Conservation (phyloP, 805 yeast genomes). For the Myxozyma udenii region DNA sequence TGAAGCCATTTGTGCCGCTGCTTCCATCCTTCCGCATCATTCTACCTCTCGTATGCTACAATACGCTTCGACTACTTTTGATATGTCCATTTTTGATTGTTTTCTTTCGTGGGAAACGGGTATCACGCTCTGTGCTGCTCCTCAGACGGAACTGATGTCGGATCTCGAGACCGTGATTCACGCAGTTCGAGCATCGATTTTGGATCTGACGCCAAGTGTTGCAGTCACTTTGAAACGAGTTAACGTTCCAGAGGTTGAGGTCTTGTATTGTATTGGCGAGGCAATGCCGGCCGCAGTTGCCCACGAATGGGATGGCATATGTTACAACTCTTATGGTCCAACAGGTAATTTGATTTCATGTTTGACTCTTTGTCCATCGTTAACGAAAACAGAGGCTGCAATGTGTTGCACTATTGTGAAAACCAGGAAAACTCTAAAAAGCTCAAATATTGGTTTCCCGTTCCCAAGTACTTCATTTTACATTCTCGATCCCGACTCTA, state of each 20-base stretch:
- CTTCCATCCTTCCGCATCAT: constrained; percentile 11
- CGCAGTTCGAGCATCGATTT: constrained; percentile 13
- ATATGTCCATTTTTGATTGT: constrained; percentile 31
- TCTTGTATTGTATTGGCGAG: constrained; percentile 33
- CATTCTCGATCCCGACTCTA: constrained; percentile 12
- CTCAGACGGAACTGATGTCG: constrained; percentile 17
- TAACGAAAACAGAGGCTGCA: constrained; percentile 18
- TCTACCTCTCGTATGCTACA: constrained; percentile 18
- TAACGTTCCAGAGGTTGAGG: constrained; percentile 25
- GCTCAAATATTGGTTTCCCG: constrained; percentile 28
- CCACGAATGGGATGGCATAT: constrained; percentile 27
- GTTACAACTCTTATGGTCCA: constrained; percentile 33
- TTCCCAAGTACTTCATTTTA: constrained; percentile 23
- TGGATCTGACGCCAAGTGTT: constrained; percentile 33
- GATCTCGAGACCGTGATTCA: constrained; percentile 21
- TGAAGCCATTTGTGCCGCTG: constrained; percentile 24
- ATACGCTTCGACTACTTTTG: constrained; percentile 29
- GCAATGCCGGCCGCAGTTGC: constrained; percentile 23
- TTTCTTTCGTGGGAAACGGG: constrained; percentile 30
- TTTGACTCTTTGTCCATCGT: constrained; percentile 1
- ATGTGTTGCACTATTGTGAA: constrained; percentile 27
- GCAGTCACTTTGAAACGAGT: constrained; percentile 23
- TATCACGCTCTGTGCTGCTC: constrained; percentile 27
- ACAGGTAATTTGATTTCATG: constrained; percentile 26
- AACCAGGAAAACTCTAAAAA: constrained; percentile 3